Evolutionary conservation across 495 filamentous ascomycete genomes (phyloP), one percentile per base, ranked within the genome.

Genomic region (Annulohypoxylon bovei): DNA sequence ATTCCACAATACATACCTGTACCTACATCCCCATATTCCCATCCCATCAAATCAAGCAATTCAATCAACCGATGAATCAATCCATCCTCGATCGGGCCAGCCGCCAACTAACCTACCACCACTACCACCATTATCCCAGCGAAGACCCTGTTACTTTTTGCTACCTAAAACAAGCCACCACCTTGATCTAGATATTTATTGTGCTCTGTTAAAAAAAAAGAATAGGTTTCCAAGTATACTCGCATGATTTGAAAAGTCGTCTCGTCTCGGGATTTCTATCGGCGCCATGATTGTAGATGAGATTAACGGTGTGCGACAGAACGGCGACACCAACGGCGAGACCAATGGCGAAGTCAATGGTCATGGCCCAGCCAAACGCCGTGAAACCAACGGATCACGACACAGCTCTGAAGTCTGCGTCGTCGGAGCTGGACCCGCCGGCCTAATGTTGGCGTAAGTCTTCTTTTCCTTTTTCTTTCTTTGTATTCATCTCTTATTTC

Each of bases 361-460:
- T 22, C 68, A 71, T 58, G 66, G 63, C 44, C 67, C 67, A 66
- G 70, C 67, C 44, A 74, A 71, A 49, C 72, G 63, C 32, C 66
- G 72, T 68, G 68, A 75, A 71, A 71, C 68, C 56, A 70, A 70
- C 27, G 68, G 74, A 50, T 76, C 71, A 42, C 71, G 76, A 32
- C 81, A 75, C 56, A 67, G 61, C 18, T 75, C 82, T 3, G 83
- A 87, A 53, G 90, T 93, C 7, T 87, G 88, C 39, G 83, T 93
- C 25, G 88, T 90, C 44, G 90, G 90, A 12, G 90, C 90, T 42
- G 90, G 90, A 6, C 90, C 90, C 1, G 86, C 89, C 7, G 90
- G 90, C 20, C 76, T 92, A 61, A 91, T 91, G 88, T 83, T 92
- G 63, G 88, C 89, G 82, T 89, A 80, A 46, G 82, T 78, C 18